phyloP scores from a whole-genome alignment of 2,329 filamentous ascomycete genomes.

The Thielaviopsis punctulata region DNA sequence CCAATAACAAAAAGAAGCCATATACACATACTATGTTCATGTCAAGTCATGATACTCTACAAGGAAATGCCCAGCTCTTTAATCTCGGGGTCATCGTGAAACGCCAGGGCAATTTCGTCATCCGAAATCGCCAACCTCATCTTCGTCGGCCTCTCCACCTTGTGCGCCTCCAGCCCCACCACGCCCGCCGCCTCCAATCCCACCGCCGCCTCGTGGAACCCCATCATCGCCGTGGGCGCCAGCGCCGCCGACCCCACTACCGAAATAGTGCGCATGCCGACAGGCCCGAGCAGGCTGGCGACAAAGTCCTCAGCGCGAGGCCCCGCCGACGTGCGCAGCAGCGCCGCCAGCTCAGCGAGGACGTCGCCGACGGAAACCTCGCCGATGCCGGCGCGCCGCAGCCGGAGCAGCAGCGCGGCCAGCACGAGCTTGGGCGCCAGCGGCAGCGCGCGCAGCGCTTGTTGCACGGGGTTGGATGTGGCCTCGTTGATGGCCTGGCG shows the following conservation, averaged over 20 bases:
- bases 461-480: slow-evolving; percentile 79
- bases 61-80: slow-evolving; percentile 53
- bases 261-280: not conserved
- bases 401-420: slow-evolving; percentile 60
- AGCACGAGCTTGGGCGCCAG: slow-evolving; percentile 73
- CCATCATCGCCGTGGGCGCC: slow-evolving; percentile 9
- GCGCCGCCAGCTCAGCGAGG: slow-evolving; percentile 46
- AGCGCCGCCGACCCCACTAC: slow-evolving; percentile 8
- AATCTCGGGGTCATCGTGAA: slow-evolving; percentile 76
- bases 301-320: slow-evolving; percentile 10
- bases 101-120: slow-evolving; percentile 76
- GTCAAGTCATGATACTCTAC: slow-evolving; percentile 16
- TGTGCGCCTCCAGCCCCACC: slow-evolving; percentile 63
- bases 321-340: slow-evolving; percentile 10
- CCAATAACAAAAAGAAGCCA: not conserved
- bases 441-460: slow-evolving; percentile 68
- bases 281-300: slow-evolving; percentile 7
- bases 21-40: too few relatives aligned
- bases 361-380: slow-evolving; percentile 84
- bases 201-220: slow-evolving; percentile 47
- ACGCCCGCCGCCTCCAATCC: slow-evolving; percentile 79
- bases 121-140: slow-evolving; percentile 73
- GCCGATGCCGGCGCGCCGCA: slow-evolving; percentile 65
- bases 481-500: slow-evolving; percentile 91
- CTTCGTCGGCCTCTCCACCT: slow-evolving; percentile 73